Evolutionary conservation across 495 filamentous ascomycete species (phyloP).

Genomic region (Tuber umbilicatum): DNA sequence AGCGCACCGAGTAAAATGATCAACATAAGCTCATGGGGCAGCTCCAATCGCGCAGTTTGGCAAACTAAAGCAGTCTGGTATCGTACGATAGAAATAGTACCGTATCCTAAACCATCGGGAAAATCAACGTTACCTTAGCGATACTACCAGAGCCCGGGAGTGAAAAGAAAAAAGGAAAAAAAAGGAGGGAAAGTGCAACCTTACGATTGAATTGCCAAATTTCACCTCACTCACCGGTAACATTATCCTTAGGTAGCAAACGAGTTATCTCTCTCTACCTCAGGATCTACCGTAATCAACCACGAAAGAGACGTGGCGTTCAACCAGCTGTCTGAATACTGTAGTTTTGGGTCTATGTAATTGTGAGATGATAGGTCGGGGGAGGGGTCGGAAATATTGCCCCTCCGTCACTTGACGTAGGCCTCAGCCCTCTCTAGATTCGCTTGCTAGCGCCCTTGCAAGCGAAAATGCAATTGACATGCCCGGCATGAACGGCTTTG

Average conservation of each 20-base stretch:
- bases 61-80: neutral
- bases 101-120: neutral
- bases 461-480: neutral
- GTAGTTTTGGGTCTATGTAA: neutral
- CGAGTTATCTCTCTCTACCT: neutral
- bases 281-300: neutral
- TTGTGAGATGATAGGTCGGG: neutral
- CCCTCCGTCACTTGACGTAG: neutral
- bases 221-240: neutral
- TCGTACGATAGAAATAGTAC: neutral
- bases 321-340: neutral
- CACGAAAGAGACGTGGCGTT: neutral
- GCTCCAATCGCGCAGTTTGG: neutral
- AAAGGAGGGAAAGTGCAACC: neutral
- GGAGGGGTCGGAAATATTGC: neutral
- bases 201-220: neutral
- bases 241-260: neutral
- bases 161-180: neutral
- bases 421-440: neutral
- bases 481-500: neutral
- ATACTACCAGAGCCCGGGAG: neutral
- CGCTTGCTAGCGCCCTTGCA: neutral
- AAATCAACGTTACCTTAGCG: neutral
- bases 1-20: constrained; percentile 6
- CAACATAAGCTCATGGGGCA: neutral